Evolutionary conservation across 2,329 filamentous ascomycete genomes (phyloP), one percentile per base, ranked within the genome.

Genomic region (Exserohilum rostratum): DNA sequence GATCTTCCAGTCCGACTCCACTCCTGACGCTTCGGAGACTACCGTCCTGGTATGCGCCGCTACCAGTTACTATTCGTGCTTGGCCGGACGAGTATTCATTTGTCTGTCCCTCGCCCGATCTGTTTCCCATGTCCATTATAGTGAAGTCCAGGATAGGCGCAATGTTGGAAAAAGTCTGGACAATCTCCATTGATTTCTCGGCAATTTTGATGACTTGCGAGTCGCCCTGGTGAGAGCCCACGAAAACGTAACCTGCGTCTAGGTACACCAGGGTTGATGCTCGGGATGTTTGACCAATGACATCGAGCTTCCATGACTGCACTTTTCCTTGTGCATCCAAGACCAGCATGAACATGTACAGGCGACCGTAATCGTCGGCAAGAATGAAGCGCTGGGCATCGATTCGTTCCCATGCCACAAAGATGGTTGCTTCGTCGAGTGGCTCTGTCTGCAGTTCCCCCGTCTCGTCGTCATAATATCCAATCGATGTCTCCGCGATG

Each of bases 71-170:
- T 57, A 99, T 90, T 34, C 93, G 86, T 40, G 95, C 93, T 76
- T 99, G 93, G 0, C 95, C 95, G 0, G 93, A 96, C 0, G 93
- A 96, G 69, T 96, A 99, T 58, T 95, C 90, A 67, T 95, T 96
- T 3, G 88, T 89, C 15, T 91, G 87, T 7, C 83, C 86, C 60
- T 95, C 89, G 18, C 88, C 88, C 55, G 90, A 88, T 51, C 91
- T 83, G 64, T 91, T 93, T 0, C 93, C 93, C 82, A 98, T 90
- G 68, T 98, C 95, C 91, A 98, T 96, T 13, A 99, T 86, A 1
- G 90, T 88, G 65, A 99, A 97, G 71, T 99, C 95, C 34, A 98
- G 78, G 37, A 99, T 90, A 0, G 95, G 95, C 0, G 90, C 92
- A 65, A 98, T 91, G 69, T 96, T 99, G 3, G 85, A 79, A 51